Evolutionary conservation across 2,329 filamentous ascomycete genomes (phyloP).

Genomic region (Nothophaeocryptopus gaeumannii): DNA sequence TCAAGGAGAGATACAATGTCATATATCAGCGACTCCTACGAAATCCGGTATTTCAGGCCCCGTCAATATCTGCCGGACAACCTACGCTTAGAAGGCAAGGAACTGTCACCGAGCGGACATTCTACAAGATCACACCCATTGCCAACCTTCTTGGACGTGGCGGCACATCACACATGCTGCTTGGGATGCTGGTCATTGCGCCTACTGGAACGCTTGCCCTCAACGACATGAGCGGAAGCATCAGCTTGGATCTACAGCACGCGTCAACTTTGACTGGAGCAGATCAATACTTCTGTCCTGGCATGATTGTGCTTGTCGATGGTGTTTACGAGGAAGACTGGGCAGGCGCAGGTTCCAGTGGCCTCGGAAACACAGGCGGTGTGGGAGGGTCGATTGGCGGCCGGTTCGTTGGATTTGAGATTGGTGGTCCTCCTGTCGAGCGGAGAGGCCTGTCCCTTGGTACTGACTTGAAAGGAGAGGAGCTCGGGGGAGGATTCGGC

Average conservation of each 20-base stretch:
- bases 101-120: conserved; percentile 61
- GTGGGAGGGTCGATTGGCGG: conserved; percentile 91
- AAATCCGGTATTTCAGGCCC: conserved; percentile 88
- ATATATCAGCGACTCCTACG: conserved; percentile 88
- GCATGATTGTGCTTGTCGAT: conserved; percentile 93
- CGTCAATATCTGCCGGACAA: conserved; percentile 60
- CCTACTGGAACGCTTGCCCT: conserved; percentile 80
- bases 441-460: conserved; percentile 76
- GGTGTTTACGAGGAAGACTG: conserved; percentile 96
- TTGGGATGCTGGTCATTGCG: conserved; percentile 77
- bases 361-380: conserved; percentile 67
- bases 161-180: conserved; percentile 78
- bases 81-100: conserved; percentile 32
- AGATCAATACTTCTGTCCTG: conserved; percentile 87
- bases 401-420: conserved; percentile 82
- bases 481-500: conserved; percentile 78
- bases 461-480: conserved; percentile 49
- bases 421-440: conserved; percentile 89
- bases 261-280: conserved; percentile 73
- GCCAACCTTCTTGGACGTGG: conserved; percentile 72
- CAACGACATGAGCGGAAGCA: conserved; percentile 83
- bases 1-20: conserved; percentile 86
- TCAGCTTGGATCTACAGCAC: conserved; percentile 76
- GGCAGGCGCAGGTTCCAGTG: conserved; percentile 59
- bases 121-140: conserved; percentile 86